A percentile compares a stretch with the other conserved stretches of the same genome.
Evolutionary conservation across 2,329 filamentous ascomycete genomes (phyloP).

Genomic region (Orbilia blumenaviensis): DNA sequence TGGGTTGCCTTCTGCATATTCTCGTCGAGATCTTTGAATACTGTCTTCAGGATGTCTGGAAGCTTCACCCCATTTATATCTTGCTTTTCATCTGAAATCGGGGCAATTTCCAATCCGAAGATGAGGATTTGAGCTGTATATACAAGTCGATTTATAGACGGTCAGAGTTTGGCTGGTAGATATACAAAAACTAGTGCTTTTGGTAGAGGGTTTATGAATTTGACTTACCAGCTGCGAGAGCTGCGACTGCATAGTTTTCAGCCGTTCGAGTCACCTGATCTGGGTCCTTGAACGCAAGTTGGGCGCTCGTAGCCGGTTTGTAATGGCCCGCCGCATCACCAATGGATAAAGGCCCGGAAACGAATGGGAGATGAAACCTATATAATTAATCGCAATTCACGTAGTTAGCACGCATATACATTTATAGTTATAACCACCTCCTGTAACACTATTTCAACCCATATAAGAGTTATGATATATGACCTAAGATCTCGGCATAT

Average conservation of each 20-base stretch:
- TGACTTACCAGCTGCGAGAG: slow-evolving; percentile 25
- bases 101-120: not conserved
- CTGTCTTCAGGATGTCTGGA: not conserved
- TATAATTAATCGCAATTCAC: not conserved
- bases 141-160: not conserved
- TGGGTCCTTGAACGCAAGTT: not conserved
- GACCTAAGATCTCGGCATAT: not conserved
- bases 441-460: too few relatives aligned
- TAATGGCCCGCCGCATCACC: not conserved
- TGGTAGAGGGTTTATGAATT: not conserved
- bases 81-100: not conserved
- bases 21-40: not conserved
- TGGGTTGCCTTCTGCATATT: too few relatives aligned
- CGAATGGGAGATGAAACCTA: slow-evolving; percentile 22
- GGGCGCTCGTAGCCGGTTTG: not conserved
- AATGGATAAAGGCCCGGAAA: not conserved
- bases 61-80: not conserved
- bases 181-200: not conserved
- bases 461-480: too few relatives aligned
- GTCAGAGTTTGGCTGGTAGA: not conserved
- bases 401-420: not conserved
- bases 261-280: slow-evolving; percentile 10
- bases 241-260: slow-evolving; percentile 34
- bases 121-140: not conserved
- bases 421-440: not conserved